Conservation (phyloP, 352 stramenopile species). For the Nothophytophthora sp. region DNA sequence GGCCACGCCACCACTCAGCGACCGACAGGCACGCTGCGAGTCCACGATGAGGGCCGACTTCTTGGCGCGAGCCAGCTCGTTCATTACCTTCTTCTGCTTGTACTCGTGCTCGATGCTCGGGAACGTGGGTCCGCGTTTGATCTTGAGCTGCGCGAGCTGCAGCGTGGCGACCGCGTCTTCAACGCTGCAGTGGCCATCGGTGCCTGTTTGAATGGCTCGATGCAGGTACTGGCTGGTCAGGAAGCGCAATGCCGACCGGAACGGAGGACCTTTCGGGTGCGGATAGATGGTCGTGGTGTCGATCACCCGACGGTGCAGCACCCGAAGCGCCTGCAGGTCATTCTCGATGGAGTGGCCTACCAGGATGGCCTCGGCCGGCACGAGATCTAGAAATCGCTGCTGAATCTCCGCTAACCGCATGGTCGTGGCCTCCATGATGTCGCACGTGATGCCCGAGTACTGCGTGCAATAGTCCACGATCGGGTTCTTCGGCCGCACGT, state of each 20-base stretch:
- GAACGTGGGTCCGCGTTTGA: constrained; percentile 76
- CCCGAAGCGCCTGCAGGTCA: constrained; percentile 65
- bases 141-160: constrained; percentile 75
- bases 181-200: constrained; percentile 78
- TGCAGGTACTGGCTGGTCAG: constrained; percentile 72
- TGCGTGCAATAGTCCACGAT: constrained; percentile 90
- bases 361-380: constrained; percentile 73
- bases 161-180: constrained; percentile 81
- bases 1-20: constrained; percentile 60
- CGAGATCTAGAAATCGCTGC: constrained; percentile 50
- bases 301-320: constrained; percentile 78
- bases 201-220: constrained; percentile 70
- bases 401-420: constrained; percentile 72
- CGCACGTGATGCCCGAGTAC: constrained; percentile 81
- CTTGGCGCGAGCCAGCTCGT: constrained; percentile 65
- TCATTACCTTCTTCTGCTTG: constrained; percentile 80
- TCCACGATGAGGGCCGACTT: constrained; percentile 85
- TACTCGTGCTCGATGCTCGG: constrained; percentile 70
- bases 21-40: constrained; percentile 56
- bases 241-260: constrained; percentile 77
- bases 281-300: constrained; percentile 85
- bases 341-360: constrained; percentile 91
- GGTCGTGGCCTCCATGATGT: constrained; percentile 76
- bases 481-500: constrained; percentile 71
- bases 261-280: constrained; percentile 76